A percentile compares a stretch with the other conserved stretches of the same genome.
Conservation (phyloP, 345 rosid species). For the Lepidium africanum region DNA sequence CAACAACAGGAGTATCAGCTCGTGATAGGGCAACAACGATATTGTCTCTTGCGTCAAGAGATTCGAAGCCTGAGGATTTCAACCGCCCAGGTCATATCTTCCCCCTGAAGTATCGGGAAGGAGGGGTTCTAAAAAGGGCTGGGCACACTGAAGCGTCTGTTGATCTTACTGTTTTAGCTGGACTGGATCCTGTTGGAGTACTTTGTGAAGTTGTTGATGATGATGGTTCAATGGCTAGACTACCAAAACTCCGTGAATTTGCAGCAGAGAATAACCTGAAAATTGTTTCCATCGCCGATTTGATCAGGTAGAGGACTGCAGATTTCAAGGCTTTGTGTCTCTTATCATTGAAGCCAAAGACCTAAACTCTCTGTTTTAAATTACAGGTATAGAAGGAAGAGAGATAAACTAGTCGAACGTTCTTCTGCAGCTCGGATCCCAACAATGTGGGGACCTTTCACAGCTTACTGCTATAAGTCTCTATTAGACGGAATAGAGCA, state of each 20-base stretch:
- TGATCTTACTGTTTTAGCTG: slow-evolving; percentile 81
- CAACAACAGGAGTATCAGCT: slow-evolving; percentile 91
- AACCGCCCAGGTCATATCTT: slow-evolving; percentile 88
- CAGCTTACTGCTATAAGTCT: slow-evolving; percentile 69
- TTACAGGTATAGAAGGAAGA: slow-evolving; percentile 77
- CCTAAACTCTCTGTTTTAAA: not conserved
- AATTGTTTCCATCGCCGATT: slow-evolving; percentile 66
- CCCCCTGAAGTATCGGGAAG: slow-evolving; percentile 75
- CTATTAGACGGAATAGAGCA: slow-evolving; percentile 89
- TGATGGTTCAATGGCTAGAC: slow-evolving; percentile 90
- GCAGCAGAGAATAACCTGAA: slow-evolving; percentile 56
- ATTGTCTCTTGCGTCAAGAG: slow-evolving; percentile 61
- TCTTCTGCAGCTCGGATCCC: slow-evolving; percentile 79
- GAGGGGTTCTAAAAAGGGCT: slow-evolving; percentile 87
- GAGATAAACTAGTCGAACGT: slow-evolving; percentile 66
- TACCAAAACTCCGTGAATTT: slow-evolving; percentile 68
- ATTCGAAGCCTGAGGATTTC: slow-evolving; percentile 81
- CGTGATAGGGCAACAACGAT: slow-evolving; percentile 78
- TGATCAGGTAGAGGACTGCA: slow-evolving; percentile 47
- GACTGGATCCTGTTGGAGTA: slow-evolving; percentile 68
- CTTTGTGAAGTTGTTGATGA: slow-evolving; percentile 81
- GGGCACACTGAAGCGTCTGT: slow-evolving; percentile 94
- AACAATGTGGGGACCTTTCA: slow-evolving; percentile 92
- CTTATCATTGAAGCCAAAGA: not conserved
- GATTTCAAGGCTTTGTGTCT: not conserved